These are phyloP conservation scores for Penicillium desertorum DNA, from an alignment of 495 filamentous ascomycete species.

Conservation along the genomic window DNA sequence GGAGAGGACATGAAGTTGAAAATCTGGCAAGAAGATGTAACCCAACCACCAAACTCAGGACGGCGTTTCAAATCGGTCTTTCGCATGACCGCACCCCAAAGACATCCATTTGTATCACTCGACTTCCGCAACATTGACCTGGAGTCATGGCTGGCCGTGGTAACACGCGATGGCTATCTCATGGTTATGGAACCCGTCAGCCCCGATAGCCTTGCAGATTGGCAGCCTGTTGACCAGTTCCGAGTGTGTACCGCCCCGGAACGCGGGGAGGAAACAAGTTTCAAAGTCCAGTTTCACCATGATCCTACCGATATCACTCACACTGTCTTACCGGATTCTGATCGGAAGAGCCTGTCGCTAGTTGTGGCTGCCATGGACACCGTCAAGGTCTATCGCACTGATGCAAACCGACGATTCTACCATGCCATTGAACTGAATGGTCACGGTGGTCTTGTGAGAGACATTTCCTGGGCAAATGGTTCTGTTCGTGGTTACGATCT, in stretches of 20 bases:
- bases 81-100: conserved; percentile 54
- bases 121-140: conserved; percentile 73
- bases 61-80: conserved; percentile 72
- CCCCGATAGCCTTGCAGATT: conserved; percentile 76
- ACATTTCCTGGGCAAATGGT: conserved; percentile 89
- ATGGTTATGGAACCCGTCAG: conserved; percentile 83
- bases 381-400: conserved; percentile 78
- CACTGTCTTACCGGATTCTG: conserved; percentile 72
- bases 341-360: conserved; percentile 67
- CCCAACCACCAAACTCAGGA: conserved; percentile 65
- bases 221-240: conserved; percentile 69
- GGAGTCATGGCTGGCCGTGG: conserved; percentile 77
- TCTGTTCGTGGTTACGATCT: conserved; percentile 84
- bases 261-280: conserved; percentile 80
- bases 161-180: conserved; percentile 76
- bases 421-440: conserved; percentile 69
- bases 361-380: conserved; percentile 81
- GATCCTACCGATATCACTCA: conserved; percentile 76
- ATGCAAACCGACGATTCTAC: conserved; percentile 68
- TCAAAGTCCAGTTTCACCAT: conserved; percentile 81
- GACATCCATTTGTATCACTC: conserved; percentile 71
- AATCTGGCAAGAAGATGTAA: conserved; percentile 85
- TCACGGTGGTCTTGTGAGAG: conserved; percentile 76
- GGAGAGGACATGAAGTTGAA: conserved; percentile 85
- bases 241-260: conserved; percentile 58